Conservation (phyloP, 2,329 filamentous ascomycete genomes). For the Mycocentrospora acerina region DNA sequence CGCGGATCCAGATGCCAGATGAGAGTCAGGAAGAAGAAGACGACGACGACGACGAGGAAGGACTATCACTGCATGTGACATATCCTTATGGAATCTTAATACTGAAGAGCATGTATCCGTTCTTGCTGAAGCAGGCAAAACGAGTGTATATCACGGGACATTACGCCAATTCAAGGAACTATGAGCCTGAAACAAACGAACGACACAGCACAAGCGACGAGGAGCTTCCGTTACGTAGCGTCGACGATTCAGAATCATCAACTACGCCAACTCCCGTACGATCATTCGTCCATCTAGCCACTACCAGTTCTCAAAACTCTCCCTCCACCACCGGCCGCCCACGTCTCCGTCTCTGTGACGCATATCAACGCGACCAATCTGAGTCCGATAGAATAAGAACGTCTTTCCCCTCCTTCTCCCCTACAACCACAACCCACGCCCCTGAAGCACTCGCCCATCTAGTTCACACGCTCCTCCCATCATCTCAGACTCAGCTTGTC, state of each 20-base stretch:
- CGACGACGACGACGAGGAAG: slow-evolving; percentile 13
- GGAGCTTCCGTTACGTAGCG: slow-evolving; percentile 16
- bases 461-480: slow-evolving; percentile 35
- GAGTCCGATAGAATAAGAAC: background rate
- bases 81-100: slow-evolving; percentile 46
- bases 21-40: background rate
- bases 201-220: slow-evolving; percentile 3
- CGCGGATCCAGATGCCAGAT: slow-evolving; percentile 10
- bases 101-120: slow-evolving; percentile 41
- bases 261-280: slow-evolving; percentile 1
- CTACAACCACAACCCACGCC: slow-evolving; percentile 16
- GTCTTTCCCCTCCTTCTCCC: slow-evolving; percentile 15
- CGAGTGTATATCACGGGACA: slow-evolving; percentile 45
- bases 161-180: slow-evolving; percentile 26
- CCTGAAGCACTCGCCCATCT: slow-evolving; percentile 35
- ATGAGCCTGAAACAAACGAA: background rate
- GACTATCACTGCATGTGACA: slow-evolving; percentile 44
- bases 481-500: slow-evolving; percentile 16
- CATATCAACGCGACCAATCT: slow-evolving; percentile 1
- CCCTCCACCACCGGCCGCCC: slow-evolving; percentile 11
- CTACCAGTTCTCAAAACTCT: background rate
- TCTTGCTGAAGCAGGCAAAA: slow-evolving; percentile 43
- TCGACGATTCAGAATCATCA: slow-evolving; percentile 12
- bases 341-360: slow-evolving; percentile 19
- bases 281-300: slow-evolving; percentile 4